These are phyloP conservation scores for Komagataella populi DNA, from an alignment of 805 yeast genomes.

Conservation along the genomic window DNA sequence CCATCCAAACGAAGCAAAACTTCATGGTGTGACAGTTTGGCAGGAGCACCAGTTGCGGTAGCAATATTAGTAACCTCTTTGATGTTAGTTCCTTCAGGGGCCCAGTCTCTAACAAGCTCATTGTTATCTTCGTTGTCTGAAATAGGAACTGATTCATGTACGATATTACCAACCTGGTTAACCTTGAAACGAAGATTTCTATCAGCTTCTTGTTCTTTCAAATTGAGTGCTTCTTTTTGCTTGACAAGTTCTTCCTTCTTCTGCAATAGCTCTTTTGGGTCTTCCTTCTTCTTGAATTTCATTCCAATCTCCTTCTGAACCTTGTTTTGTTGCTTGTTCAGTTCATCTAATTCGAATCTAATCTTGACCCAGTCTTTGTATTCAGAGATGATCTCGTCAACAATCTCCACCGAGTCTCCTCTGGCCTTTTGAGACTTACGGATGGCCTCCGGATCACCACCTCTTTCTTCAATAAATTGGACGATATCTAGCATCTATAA, in stretches of 20 bases:
- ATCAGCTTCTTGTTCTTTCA: conserved; percentile 72
- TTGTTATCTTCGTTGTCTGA: conserved; percentile 87
- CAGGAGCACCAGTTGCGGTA: conserved; percentile 64
- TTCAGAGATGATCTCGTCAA: conserved; percentile 85
- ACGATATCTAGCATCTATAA: conserved; percentile 74
- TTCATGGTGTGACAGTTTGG: conserved; percentile 88
- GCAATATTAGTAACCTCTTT: conserved; percentile 49
- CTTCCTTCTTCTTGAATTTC: conserved; percentile 91
- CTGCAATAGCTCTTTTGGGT: conserved; percentile 70
- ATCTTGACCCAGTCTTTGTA: conserved; percentile 88
- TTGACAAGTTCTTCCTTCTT: conserved; percentile 65
- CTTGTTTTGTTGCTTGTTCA: conserved; percentile 79
- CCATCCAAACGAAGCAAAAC: conserved; percentile 89
- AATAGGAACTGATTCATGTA: conserved; percentile 82
- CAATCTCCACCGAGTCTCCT: conserved; percentile 88
- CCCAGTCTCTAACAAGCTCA: conserved; percentile 78
- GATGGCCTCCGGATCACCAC: conserved; percentile 88
- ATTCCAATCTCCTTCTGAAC: conserved; percentile 88
- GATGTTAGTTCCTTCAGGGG: conserved; percentile 47
- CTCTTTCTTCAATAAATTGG: conserved; percentile 89
- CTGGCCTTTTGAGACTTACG: conserved; percentile 86
- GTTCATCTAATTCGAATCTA: conserved; percentile 80
- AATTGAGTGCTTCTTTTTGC: conserved; percentile 53
- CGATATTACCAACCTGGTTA: conserved; percentile 84
- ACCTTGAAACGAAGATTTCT: conserved; percentile 63